Base-by-base conservation (phyloP, 2,329 filamentous ascomycete genomes). In the Talaromyces sp. region DNA sequence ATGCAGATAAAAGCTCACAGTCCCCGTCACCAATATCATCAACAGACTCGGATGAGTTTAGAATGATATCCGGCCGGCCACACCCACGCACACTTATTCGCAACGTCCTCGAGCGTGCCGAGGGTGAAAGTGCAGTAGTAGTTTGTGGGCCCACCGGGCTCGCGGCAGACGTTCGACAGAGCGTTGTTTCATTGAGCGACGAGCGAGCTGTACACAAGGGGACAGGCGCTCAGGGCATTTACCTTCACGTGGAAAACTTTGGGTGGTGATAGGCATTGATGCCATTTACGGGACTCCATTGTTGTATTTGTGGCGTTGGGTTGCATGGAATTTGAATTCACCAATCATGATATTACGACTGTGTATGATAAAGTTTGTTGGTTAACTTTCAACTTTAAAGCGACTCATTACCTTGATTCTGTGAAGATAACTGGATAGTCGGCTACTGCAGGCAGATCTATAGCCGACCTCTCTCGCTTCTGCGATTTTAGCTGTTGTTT, bases 191-290 rank as follows among this genome's bases (percentile, higher is more conserved):
- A 9, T 66, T 88, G 49, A 86, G 84, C 65, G 85, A 89, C 70
- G 86, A 89, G 71, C 77, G 86, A 32, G 86, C 85, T 3, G 85
- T 88, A 51, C 85, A 88, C 66, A 88, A 88, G 70, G 86, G 86
- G 2, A 88, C 84, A 0, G 85, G 85, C 0, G 86, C 86, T 15
- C 85, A 88, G 70, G 86, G 86, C 0, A 82, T 88, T 30, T 86
- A 82, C 69, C 69, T 87, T 33, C 84, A 86, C 72, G 81, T 81
- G 0, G 85, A 88, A 44, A 59, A 62, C 55, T 62, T 62, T 59
- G 60, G 60, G 2, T 62, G 57, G 60, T 62, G 32, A 33, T 17
- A 19, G 8, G 2, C 6, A 8, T n/a, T n/a, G n/a, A n/a, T 28
- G 15, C n/a, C 9, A 30, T 55, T 51, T 27, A n/a, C 36, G 3